Percentiles rank a stretch among this genome's conserved stretches.
phyloP scores from a whole-genome alignment of 768 basidiomycete species.

The Chiua virens region DNA sequence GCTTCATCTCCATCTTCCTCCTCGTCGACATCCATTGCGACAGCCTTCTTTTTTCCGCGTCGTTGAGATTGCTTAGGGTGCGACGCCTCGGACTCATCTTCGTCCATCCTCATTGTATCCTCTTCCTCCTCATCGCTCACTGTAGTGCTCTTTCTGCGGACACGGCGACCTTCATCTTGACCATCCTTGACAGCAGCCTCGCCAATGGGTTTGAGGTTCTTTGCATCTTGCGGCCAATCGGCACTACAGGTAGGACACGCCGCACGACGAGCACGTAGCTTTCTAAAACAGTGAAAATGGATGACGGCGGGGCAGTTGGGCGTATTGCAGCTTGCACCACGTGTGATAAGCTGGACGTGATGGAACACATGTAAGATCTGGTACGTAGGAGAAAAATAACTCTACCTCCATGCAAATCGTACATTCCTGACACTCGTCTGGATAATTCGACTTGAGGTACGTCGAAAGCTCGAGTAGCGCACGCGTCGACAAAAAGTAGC shows the following conservation, averaged over 20 bases:
- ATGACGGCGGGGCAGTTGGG: conserved; percentile 62
- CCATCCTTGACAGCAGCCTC: conserved; percentile 67
- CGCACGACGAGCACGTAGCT: conserved; percentile 42
- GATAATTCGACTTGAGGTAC: conserved; percentile 73
- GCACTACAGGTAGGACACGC: conserved; percentile 57
- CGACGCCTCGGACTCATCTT: conserved; percentile 33
- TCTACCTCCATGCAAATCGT: conserved; percentile 69
- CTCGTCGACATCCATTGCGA: conserved; percentile 45
- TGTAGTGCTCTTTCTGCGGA: conserved; percentile 33
- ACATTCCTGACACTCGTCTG: conserved; percentile 71
- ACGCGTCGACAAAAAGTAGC: conserved; percentile 76
- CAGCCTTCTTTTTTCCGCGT: conserved; percentile 29
- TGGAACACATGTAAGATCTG: neutral
- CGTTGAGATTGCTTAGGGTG: conserved; percentile 29
- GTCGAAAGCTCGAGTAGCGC: conserved; percentile 69
- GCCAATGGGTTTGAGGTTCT: conserved; percentile 57
- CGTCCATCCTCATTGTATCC: conserved; percentile 27
- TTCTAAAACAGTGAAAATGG: conserved; percentile 64
- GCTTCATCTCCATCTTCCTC: conserved; percentile 33
- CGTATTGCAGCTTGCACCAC: conserved; percentile 61
- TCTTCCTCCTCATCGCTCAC: conserved; percentile 43
- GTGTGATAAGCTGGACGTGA: conserved; percentile 59
- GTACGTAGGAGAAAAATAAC: neutral
- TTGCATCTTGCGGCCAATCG: conserved; percentile 60
- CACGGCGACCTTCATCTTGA: conserved; percentile 47